A percentile compares a stretch with the other conserved stretches of the same genome.
These are phyloP conservation scores for Talaromyces wortmannii DNA, from an alignment of 495 filamentous ascomycete species.

Conservation along the genomic window DNA sequence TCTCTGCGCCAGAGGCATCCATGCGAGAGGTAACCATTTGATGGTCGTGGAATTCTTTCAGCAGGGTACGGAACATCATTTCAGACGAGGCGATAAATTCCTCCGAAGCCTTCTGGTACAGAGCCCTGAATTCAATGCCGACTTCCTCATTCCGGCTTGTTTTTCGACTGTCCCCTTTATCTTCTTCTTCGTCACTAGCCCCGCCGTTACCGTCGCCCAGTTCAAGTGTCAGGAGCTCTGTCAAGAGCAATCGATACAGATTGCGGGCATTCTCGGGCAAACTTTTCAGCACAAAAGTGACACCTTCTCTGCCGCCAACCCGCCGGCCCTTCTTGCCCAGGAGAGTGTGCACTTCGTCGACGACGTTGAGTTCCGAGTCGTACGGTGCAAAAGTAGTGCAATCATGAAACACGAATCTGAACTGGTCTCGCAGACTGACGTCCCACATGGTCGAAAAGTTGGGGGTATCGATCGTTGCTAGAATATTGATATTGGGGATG, in stretches of 20 bases:
- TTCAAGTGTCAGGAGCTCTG: conserved; percentile 65
- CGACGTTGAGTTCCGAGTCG: conserved; percentile 64
- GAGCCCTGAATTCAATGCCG: conserved; percentile 78
- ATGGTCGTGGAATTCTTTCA: conserved; percentile 98
- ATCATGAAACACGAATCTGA: conserved; percentile 88
- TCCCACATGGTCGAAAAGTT: conserved; percentile 89
- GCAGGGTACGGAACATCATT: conserved; percentile 84
- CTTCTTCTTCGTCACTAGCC: conserved; percentile 39
- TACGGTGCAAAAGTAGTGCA: conserved; percentile 82
- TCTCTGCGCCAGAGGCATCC: conserved; percentile 76
- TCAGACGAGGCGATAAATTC: conserved; percentile 96
- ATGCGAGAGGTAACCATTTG: conserved; percentile 88
- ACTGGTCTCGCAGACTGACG: conserved; percentile 64
- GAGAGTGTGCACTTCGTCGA: conserved; percentile 80
- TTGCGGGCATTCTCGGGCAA: conserved; percentile 87
- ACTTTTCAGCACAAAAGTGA: conserved; percentile 81
- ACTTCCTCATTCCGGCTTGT: conserved; percentile 24
- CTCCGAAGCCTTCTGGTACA: conserved; percentile 93
- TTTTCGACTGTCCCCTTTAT: conserved; percentile 9
- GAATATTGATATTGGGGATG: conserved; percentile 64
- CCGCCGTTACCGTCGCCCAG: conserved; percentile 40
- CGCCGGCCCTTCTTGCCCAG: conserved; percentile 77
- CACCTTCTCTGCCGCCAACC: conserved; percentile 84
- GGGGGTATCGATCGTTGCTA: conserved; percentile 80
- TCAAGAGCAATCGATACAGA: conserved; percentile 76